Conservation (phyloP, 129 eudicot species). For the Flaveria bidentis region DNA sequence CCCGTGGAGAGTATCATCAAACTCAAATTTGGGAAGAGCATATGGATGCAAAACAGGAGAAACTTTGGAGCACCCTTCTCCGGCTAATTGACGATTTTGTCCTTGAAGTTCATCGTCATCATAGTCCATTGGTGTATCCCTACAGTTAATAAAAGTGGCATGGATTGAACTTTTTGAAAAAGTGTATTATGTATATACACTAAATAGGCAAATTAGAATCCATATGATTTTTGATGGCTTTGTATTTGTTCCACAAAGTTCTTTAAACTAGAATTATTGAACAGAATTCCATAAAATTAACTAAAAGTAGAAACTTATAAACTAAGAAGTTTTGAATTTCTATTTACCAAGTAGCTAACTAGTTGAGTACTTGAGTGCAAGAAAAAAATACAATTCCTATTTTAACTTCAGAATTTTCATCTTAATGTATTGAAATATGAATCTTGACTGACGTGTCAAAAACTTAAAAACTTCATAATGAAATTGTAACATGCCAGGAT, state of each 20-base stretch:
- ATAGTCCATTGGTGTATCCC: conserved; percentile 81
- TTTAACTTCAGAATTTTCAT: not conserved
- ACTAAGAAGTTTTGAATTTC: not conserved
- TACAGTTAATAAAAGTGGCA: conserved; percentile 34
- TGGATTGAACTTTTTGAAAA: conserved; percentile 1
- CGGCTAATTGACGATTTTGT: conserved; percentile 63
- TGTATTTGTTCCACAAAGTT: conserved; percentile 6
- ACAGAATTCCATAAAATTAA: not conserved
- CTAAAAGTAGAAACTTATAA: conserved; percentile 13
- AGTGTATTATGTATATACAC: conserved; percentile 2
- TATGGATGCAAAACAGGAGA: conserved; percentile 62
- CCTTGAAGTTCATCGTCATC: conserved; percentile 72
- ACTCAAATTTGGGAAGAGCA: conserved; percentile 80
- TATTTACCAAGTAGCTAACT: not conserved
- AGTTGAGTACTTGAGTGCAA: not conserved
- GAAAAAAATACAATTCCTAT: not conserved
- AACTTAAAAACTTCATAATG: not conserved
- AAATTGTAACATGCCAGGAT: not conserved
- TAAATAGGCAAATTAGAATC: conserved; percentile 13
- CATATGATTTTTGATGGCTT: not conserved
- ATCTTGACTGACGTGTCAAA: not conserved
- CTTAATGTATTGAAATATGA: not conserved
- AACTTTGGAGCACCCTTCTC: conserved; percentile 67
- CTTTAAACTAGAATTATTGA: not conserved
- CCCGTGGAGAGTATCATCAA: conserved; percentile 67